These are phyloP conservation scores for Closterium sp. DNA, from an alignment of 139 green algal genomes.

Conservation along the genomic window DNA sequence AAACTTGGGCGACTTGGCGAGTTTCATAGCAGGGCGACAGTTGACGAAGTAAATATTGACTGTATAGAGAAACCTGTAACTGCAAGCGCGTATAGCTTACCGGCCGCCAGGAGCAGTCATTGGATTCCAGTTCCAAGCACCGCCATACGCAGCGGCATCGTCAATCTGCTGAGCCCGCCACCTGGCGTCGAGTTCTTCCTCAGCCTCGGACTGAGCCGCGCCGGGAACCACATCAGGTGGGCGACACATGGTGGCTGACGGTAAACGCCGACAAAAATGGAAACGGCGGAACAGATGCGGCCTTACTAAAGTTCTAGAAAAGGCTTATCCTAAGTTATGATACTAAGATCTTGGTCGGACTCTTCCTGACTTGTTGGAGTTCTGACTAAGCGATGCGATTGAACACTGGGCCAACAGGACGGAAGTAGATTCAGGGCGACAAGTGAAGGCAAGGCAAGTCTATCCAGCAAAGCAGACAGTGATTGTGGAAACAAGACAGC, in stretches of 20 bases:
- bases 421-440: not conserved
- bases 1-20: not conserved
- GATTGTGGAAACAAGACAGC: not conserved
- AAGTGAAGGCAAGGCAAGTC: not conserved
- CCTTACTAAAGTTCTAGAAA: not conserved
- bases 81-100: not conserved
- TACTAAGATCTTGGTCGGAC: not conserved
- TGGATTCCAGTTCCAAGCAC: not conserved
- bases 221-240: not conserved
- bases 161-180: not conserved
- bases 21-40: not conserved
- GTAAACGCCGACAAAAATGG: not conserved
- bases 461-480: not conserved
- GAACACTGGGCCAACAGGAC: not conserved
- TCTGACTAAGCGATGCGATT: not conserved
- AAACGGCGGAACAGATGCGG: not conserved
- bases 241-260: not conserved
- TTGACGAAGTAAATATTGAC: not conserved
- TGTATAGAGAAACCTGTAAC: not conserved
- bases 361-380: not conserved
- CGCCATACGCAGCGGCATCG: not conserved
- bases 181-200: not conserved
- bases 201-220: not conserved
- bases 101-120: not conserved
- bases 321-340: too few relatives aligned